Percentiles rank a stretch among this genome's conserved stretches.
Conservation (phyloP, 441 rosid genomes). For the Gossypium lobatum region DNA sequence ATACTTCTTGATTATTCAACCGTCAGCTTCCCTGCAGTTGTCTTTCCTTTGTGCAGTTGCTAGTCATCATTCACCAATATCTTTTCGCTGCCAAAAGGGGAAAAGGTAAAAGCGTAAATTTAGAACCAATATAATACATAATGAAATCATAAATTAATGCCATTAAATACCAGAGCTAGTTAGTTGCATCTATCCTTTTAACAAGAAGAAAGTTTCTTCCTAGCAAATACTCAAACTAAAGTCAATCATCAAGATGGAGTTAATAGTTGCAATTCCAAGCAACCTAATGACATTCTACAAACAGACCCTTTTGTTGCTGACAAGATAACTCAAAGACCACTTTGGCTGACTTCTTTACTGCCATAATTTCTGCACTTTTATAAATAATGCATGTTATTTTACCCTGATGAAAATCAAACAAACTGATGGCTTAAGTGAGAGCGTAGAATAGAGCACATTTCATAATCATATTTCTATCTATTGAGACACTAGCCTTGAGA, state of each 20-base stretch:
- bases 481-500: not conserved
- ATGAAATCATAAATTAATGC: constrained; percentile 7
- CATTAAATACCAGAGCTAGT: not conserved
- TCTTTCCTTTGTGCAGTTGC: constrained; percentile 24
- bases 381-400: not conserved
- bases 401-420: not conserved
- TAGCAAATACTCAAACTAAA: constrained; percentile 1
- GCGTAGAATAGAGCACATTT: not conserved
- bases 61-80: constrained; percentile 34
- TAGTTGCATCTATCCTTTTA: not conserved
- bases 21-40: constrained; percentile 9
- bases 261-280: not conserved
- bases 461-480: not conserved
- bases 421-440: not conserved
- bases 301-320: not conserved
- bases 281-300: not conserved
- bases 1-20: not conserved
- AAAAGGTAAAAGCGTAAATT: constrained; percentile 16
- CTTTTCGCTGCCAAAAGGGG: constrained; percentile 43
- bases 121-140: constrained; percentile 9
- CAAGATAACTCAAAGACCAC: not conserved
- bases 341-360: not conserved
- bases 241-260: not conserved
- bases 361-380: not conserved
- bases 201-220: not conserved